Percentiles rank a stretch among this genome's conserved stretches.
Conservation (phyloP, 768 basidiomycete species). For the Agaricus bisporus region DNA sequence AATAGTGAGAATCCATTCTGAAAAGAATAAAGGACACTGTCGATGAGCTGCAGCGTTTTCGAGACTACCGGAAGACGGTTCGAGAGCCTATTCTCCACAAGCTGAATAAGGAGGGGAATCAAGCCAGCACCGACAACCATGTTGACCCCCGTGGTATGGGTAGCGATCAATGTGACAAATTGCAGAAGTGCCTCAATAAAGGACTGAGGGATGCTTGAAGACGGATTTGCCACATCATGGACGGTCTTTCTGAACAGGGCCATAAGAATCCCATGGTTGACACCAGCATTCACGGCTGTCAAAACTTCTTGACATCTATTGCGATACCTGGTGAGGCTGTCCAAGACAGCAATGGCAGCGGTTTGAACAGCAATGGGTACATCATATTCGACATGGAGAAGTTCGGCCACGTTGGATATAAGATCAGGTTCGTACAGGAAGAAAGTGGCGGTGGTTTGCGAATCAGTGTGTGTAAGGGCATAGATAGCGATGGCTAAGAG, state of each 20-base stretch:
- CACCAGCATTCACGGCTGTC: constrained; percentile 87
- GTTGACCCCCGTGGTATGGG: constrained; percentile 78
- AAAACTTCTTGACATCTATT: constrained; percentile 81
- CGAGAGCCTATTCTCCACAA: constrained; percentile 73
- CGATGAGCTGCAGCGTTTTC: constrained; percentile 88
- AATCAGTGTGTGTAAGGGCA: constrained; percentile 80
- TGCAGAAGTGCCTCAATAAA: constrained; percentile 82
- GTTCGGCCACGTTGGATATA: constrained; percentile 80
- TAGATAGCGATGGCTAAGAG: constrained; percentile 88
- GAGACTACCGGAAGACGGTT: constrained; percentile 71
- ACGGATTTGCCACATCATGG: constrained; percentile 58
- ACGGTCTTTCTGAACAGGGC: constrained; percentile 80
- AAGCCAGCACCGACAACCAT: constrained; percentile 95
- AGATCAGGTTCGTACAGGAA: constrained; percentile 96
- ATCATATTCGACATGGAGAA: constrained; percentile 74
- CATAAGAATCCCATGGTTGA: constrained; percentile 94
- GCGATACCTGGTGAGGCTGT: constrained; percentile 84
- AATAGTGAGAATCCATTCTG: constrained; percentile 85
- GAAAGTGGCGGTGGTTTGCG: constrained; percentile 69
- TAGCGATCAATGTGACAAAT: constrained; percentile 83
- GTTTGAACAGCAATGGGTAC: constrained; percentile 73
- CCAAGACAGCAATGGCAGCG: constrained; percentile 83
- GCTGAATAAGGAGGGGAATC: constrained; percentile 82
- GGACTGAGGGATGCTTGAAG: constrained; percentile 61
- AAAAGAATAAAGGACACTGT: constrained; percentile 88